Conservation (phyloP, 2,329 filamentous ascomycete species). For the Aspergillus pseudoviridinutans region DNA sequence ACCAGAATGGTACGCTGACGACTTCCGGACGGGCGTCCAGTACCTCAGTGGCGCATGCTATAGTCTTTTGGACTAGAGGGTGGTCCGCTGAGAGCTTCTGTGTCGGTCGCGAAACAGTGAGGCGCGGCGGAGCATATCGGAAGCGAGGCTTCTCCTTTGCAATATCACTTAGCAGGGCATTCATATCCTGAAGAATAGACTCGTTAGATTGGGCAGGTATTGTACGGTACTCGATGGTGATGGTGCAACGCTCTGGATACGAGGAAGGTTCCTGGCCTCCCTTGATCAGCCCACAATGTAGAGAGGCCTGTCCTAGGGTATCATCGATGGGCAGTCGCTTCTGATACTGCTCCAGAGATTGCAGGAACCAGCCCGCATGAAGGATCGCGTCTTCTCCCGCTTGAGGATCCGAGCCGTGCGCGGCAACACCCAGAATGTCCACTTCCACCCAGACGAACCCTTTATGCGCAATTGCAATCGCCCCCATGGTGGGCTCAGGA, state of each 20-base stretch:
- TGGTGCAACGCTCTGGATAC: constrained; percentile 48
- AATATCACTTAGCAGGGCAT: constrained; percentile 33
- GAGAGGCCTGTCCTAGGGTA: constrained; percentile 36
- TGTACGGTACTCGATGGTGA: constrained; percentile 49
- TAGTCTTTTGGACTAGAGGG: constrained; percentile 36
- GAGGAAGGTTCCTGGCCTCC: constrained; percentile 52
- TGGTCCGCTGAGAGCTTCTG: constrained; percentile 42
- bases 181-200: constrained; percentile 37
- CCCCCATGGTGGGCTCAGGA: constrained; percentile 45
- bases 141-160: constrained; percentile 35
- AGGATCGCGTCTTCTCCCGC: constrained; percentile 50
- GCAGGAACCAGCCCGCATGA: constrained; percentile 46
- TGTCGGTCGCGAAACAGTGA: constrained; percentile 43
- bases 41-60: constrained; percentile 22
- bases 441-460: constrained; percentile 44
- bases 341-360: constrained; percentile 43
- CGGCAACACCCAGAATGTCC: constrained; percentile 32
- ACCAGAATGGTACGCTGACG: constrained; percentile 43
- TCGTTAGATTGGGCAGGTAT: constrained; percentile 42
- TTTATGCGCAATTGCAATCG: constrained; percentile 47
- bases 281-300: constrained; percentile 48
- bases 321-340: constrained; percentile 33
- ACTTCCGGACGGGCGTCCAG: constrained; percentile 26
- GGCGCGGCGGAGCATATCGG: constrained; percentile 34
- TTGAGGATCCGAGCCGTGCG: constrained; percentile 37